phyloP scores from a whole-genome alignment of 2,329 filamentous ascomycete species.

The Chrysoporthe austroafricana region DNA sequence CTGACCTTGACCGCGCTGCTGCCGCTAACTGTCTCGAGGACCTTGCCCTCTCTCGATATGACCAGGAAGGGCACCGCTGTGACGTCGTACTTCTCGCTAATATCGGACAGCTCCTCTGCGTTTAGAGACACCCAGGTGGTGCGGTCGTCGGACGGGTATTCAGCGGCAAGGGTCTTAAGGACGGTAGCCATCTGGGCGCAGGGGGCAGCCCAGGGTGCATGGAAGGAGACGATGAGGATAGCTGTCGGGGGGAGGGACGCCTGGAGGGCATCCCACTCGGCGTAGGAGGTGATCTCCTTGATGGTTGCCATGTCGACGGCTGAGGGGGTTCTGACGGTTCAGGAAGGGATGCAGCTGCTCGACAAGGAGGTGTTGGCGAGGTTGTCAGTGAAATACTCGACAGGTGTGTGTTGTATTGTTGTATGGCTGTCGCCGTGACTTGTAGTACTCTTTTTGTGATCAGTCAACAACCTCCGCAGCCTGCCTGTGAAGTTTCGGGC shows the following conservation, averaged over 20 bases:
- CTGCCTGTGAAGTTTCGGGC: slow-evolving; percentile 1
- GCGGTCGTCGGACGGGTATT: slow-evolving; percentile 71
- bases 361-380: too few relatives aligned
- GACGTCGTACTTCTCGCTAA: slow-evolving; percentile 91
- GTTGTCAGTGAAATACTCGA: neutral
- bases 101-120: slow-evolving; percentile 89
- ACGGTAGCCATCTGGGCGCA: slow-evolving; percentile 93
- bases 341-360: neutral
- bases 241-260: slow-evolving; percentile 68
- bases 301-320: slow-evolving; percentile 69
- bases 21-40: slow-evolving; percentile 85
- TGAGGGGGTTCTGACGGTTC: neutral
- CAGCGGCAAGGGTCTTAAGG: slow-evolving; percentile 80
- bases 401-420: neutral
- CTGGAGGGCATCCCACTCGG: slow-evolving; percentile 73
- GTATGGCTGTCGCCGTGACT: neutral
- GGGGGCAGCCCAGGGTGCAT: slow-evolving; percentile 94
- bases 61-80: slow-evolving; percentile 93
- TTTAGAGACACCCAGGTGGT: slow-evolving; percentile 90
- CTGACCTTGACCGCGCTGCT: slow-evolving; percentile 87
- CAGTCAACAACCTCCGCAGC: neutral
- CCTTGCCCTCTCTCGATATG: slow-evolving; percentile 73
- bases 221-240: slow-evolving; percentile 88
- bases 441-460: neutral
- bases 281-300: slow-evolving; percentile 74